Evolutionary conservation across 257 asterid genomes (phyloP).

Genomic region (Ilex asprella): DNA sequence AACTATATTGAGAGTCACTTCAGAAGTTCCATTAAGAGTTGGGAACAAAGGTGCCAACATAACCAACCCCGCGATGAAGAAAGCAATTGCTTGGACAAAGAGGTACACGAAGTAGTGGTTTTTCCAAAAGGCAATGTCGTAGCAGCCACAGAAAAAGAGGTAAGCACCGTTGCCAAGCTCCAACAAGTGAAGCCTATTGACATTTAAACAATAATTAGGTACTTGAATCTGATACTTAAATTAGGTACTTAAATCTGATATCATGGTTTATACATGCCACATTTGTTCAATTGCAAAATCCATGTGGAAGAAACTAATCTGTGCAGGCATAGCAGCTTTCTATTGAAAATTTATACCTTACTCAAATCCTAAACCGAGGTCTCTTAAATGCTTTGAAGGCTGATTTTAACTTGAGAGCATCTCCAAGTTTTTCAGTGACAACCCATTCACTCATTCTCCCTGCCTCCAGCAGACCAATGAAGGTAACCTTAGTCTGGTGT

Average conservation of each 20-base stretch:
- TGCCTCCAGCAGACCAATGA: constrained; percentile 81
- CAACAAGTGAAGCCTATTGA: constrained; percentile 49
- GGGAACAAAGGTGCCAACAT: constrained; percentile 66
- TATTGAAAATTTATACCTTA: constrained; percentile 36
- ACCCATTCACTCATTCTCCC: constrained; percentile 95
- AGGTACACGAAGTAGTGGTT: constrained; percentile 59
- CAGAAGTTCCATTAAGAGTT: constrained; percentile 18
- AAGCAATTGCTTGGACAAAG: constrained; percentile 58
- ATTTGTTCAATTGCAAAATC: no score
- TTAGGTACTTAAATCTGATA: no score
- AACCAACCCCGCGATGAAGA: constrained; percentile 68
- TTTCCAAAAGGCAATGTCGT: constrained; percentile 56
- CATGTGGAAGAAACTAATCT: no score
- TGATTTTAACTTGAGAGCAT: constrained; percentile 55
- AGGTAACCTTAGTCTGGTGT: constrained; percentile 86
- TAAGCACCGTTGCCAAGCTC: constrained; percentile 54
- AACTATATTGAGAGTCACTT: neutral
- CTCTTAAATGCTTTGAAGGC: constrained; percentile 41
- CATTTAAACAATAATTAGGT: no score
- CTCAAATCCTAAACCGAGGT: constrained; percentile 60
- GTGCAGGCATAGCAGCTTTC: no score
- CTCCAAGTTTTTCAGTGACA: constrained; percentile 91
- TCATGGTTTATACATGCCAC: no score
- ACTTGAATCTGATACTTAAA: no score
- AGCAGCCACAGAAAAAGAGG: constrained; percentile 78